phyloP scores from a whole-genome alignment of 164 flowering plant species.

The Stephania yunnanensis region DNA sequence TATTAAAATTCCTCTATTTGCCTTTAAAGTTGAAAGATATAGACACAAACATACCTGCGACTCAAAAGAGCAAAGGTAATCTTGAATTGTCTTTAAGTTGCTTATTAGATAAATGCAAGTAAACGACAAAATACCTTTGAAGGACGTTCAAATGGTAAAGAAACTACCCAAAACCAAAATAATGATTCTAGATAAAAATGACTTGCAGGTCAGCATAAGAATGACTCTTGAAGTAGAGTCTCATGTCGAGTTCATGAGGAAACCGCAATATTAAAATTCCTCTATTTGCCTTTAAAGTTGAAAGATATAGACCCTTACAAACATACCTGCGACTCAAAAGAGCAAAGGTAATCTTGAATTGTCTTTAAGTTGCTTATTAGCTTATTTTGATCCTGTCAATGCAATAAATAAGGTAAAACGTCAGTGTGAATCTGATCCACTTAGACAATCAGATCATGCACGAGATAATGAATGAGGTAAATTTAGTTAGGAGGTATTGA shows the following conservation, averaged over 20 bases:
- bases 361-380: constrained; percentile 71
- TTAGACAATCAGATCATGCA: background rate
- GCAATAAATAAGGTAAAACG: background rate
- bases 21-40: background rate
- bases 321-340: constrained; percentile 81
- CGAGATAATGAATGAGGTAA: background rate
- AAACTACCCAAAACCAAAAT: background rate
- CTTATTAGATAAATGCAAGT: constrained; percentile 25
- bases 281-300: background rate
- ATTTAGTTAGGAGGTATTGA: background rate
- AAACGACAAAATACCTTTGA: too few species aligned
- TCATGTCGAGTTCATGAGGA: background rate
- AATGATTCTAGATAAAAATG: background rate
- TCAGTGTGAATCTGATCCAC: background rate
- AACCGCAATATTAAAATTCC: background rate
- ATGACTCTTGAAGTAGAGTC: too few species aligned
- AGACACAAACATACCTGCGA: constrained; percentile 53
- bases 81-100: constrained; percentile 85
- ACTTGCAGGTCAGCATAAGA: background rate
- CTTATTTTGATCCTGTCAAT: constrained; percentile 68
- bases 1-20: background rate
- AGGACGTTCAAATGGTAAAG: too few species aligned
- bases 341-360: constrained; percentile 91
- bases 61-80: constrained; percentile 88
- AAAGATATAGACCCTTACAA: background rate